phyloP scores from a whole-genome alignment of 2,329 filamentous ascomycete genomes.

The Pyricularia pennisetigena region DNA sequence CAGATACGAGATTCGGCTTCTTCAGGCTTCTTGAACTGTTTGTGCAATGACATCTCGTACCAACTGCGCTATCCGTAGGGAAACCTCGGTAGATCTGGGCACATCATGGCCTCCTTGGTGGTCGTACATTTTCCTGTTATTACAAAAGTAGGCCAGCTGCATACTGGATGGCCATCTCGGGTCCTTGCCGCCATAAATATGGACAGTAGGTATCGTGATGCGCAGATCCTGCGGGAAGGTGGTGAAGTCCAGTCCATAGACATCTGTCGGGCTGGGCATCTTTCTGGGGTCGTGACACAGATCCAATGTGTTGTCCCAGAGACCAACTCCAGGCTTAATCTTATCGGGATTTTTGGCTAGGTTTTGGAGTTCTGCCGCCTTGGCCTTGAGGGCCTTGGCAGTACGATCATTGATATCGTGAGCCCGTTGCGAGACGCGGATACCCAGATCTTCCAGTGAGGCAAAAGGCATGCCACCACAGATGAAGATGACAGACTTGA shows the following conservation, averaged over 20 bases:
- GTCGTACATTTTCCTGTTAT: constrained; percentile 21
- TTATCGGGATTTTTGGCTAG: constrained; percentile 14
- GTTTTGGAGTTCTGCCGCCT: constrained; percentile 16
- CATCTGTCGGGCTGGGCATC: constrained; percentile 17
- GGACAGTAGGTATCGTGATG: constrained; percentile 23
- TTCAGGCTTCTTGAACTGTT: not conserved
- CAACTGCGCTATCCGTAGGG: constrained; percentile 18
- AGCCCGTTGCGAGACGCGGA: constrained; percentile 20
- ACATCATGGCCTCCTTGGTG: constrained; percentile 28
- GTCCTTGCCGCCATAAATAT: constrained; percentile 25
- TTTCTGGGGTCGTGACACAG: constrained; percentile 19
- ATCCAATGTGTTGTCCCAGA: constrained; percentile 23
- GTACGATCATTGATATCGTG: constrained; percentile 18
- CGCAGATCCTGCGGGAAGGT: constrained; percentile 18
- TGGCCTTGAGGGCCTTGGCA: constrained; percentile 14
- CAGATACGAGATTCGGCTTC: not conserved
- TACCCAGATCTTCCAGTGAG: constrained; percentile 23
- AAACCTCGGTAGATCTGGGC: constrained; percentile 22
- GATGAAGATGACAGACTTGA: constrained; percentile 28
- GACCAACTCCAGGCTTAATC: constrained; percentile 17
- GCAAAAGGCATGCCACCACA: constrained; percentile 26
- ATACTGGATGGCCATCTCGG: constrained; percentile 23
- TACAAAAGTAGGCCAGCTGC: constrained; percentile 24
- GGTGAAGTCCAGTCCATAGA: constrained; percentile 24
- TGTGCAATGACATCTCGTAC: constrained; percentile 13